Evolutionary conservation across 2,329 filamentous ascomycete species (phyloP).

Genomic region (Botrytis medusae): DNA sequence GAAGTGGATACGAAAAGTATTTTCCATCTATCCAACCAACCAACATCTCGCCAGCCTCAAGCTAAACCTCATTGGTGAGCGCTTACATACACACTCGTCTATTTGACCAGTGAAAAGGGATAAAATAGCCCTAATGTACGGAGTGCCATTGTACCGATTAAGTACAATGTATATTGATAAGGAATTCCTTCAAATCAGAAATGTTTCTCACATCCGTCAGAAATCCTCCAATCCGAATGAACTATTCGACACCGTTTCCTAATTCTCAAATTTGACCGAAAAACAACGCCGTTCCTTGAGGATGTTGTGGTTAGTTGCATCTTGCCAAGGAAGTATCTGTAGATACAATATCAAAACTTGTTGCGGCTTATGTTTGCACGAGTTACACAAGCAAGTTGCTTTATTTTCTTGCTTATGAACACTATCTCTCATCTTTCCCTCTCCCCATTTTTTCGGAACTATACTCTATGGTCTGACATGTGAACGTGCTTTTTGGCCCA

Average conservation of each 20-base stretch:
- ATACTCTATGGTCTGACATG: background rate
- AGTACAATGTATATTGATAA: background rate
- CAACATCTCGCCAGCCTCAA: background rate
- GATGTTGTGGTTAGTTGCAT: background rate
- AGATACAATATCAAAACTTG: background rate
- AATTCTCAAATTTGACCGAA: conserved; percentile 1
- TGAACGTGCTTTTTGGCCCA: background rate
- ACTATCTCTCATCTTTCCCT: background rate
- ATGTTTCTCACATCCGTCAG: background rate
- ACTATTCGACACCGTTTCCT: background rate
- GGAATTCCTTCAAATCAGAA: background rate
- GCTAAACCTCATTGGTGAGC: background rate
- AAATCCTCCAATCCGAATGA: background rate
- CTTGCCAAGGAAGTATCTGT: background rate
- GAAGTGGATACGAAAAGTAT: background rate
- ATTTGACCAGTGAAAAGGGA: background rate
- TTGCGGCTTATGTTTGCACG: background rate
- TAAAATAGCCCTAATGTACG: background rate
- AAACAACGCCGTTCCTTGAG: conserved; percentile 10
- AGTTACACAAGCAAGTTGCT: background rate
- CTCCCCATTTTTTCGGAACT: background rate
- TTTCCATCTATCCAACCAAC: background rate
- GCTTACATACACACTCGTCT: background rate
- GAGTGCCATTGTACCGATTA: background rate
- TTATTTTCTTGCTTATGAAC: background rate